phyloP scores from a whole-genome alignment of 371 early-diverging fungal genomes.

The Apophysomyces ossiformis region DNA sequence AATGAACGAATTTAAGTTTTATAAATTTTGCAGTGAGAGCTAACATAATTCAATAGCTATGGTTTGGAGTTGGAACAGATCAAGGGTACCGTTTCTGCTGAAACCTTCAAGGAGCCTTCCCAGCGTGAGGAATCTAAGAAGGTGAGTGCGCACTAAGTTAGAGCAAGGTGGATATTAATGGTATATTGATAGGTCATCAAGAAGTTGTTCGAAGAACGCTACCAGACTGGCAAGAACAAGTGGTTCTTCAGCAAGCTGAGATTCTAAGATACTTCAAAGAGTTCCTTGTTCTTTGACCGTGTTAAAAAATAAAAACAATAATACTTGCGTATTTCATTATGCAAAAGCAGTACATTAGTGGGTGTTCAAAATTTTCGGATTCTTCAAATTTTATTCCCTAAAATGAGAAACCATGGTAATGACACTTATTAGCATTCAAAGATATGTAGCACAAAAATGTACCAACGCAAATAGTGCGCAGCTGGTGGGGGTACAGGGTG shows the following conservation, averaged over 20 bases:
- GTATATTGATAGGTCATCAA: constrained; percentile 67
- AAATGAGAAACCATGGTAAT: too few species aligned
- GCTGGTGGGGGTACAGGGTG: too few species aligned
- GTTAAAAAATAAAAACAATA: not conserved
- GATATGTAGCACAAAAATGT: too few species aligned
- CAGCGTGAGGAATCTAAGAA: constrained; percentile 91
- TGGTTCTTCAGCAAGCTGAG: constrained; percentile 99
- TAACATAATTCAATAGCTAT: constrained; percentile 52
- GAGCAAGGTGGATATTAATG: not conserved
- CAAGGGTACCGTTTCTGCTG: constrained; percentile 86
- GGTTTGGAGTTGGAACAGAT: constrained; percentile 86
- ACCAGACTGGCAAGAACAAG: constrained; percentile 98
- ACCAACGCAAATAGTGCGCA: too few species aligned
- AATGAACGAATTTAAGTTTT: constrained; percentile 17
- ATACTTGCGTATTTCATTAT: too few species aligned
- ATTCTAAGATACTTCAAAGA: constrained; percentile 69
- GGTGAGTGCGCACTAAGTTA: constrained; percentile 29
- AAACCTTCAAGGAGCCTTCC: constrained; percentile 93
- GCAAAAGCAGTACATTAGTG: too few species aligned
- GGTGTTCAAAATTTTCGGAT: too few species aligned
- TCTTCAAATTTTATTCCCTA: too few species aligned
- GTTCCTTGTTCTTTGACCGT: not conserved
- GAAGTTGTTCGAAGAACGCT: constrained; percentile 94
- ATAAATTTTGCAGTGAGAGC: not conserved
- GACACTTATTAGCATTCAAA: too few species aligned